Evolutionary conservation across 2,329 filamentous ascomycete species (phyloP).

Genomic region (Camillea tinctor): DNA sequence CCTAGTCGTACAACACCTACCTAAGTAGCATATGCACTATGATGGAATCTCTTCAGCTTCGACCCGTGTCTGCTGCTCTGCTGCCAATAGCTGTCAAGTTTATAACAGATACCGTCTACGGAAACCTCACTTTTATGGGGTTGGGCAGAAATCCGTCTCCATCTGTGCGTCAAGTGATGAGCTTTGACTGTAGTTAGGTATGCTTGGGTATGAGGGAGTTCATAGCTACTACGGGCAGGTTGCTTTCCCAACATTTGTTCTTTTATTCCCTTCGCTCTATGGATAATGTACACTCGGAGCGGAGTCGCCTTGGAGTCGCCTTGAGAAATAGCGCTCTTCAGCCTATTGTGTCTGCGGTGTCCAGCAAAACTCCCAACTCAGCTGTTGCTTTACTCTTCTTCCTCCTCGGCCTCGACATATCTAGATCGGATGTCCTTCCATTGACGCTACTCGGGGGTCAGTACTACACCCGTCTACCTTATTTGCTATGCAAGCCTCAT

Average conservation of each 20-base stretch:
- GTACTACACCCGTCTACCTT: slow-evolving; percentile 19
- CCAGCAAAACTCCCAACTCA: not conserved
- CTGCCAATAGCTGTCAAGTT: not conserved
- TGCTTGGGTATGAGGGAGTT: not conserved
- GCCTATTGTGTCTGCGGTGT: slow-evolving; percentile 1
- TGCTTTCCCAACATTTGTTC: not conserved
- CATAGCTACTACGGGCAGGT: not conserved
- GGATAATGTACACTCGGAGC: slow-evolving; percentile 26
- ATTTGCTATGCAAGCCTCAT: slow-evolving; percentile 1
- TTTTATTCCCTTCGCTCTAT: slow-evolving; percentile 5
- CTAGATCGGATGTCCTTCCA: slow-evolving; percentile 98
- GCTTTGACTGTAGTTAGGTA: not conserved
- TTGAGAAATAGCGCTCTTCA: not conserved
- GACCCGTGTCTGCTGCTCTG: too few species aligned
- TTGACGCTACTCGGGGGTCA: slow-evolving; percentile 70
- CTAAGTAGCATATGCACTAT: too few species aligned
- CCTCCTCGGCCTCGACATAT: slow-evolving; percentile 67
- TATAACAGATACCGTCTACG: not conserved
- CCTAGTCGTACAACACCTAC: too few species aligned
- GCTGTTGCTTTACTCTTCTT: slow-evolving; percentile 10
- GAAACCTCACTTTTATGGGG: not conserved
- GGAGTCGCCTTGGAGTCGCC: not conserved
- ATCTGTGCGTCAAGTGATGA: not conserved
- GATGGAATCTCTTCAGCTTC: too few species aligned
- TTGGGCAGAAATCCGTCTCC: not conserved